These are phyloP conservation scores for Aspergillus fructus DNA, from an alignment of 2,329 filamentous ascomycete species.

Conservation along the genomic window DNA sequence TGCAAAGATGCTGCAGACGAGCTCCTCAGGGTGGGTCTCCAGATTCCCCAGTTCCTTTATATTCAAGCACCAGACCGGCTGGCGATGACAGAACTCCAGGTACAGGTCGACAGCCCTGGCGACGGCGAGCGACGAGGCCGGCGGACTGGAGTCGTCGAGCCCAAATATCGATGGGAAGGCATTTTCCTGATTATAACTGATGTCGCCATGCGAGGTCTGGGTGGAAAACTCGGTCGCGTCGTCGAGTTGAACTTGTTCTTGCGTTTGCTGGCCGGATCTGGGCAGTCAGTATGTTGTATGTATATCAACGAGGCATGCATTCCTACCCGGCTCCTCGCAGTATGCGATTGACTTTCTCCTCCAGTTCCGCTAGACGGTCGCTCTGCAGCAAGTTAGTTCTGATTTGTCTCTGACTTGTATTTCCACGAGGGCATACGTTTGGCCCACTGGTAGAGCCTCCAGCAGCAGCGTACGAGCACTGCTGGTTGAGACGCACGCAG, in stretches of 20 bases:
- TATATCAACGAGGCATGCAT: too few species aligned
- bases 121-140: slow-evolving; percentile 22
- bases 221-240: background rate
- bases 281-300: too few species aligned
- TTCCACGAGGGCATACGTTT: slow-evolving; percentile 38
- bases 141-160: slow-evolving; percentile 25
- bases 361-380: slow-evolving; percentile 52
- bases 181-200: slow-evolving; percentile 16
- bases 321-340: slow-evolving; percentile 44
- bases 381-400: slow-evolving; percentile 35
- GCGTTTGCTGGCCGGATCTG: background rate
- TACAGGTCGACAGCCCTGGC: slow-evolving; percentile 32
- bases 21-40: slow-evolving; percentile 31
- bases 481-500: slow-evolving; percentile 50
- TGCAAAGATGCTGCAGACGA: slow-evolving; percentile 34
- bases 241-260: background rate
- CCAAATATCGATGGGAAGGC: slow-evolving; percentile 21
- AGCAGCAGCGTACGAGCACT: slow-evolving; percentile 46
- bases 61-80: slow-evolving; percentile 40
- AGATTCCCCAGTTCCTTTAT: slow-evolving; percentile 31
- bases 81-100: slow-evolving; percentile 38
- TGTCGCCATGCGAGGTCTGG: background rate
- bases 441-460: slow-evolving; percentile 39
- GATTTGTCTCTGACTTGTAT: background rate
- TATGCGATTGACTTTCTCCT: slow-evolving; percentile 54